These are phyloP conservation scores for Epichloe glyceriae DNA, from an alignment of 2,329 filamentous ascomycete genomes.

Conservation along the genomic window DNA sequence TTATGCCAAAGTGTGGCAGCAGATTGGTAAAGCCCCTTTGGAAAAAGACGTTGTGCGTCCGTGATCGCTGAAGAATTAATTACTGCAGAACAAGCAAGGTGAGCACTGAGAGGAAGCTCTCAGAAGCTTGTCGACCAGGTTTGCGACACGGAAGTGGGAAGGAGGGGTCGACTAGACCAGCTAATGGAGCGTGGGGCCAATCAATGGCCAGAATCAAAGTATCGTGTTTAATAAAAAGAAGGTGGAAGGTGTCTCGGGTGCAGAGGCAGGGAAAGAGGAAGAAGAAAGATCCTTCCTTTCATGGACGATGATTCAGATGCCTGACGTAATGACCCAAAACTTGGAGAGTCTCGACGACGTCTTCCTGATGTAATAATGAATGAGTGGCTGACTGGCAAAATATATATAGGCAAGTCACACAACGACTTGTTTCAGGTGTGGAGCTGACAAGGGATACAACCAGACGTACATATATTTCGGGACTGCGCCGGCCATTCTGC, in stretches of 20 bases:
- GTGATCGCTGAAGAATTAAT: no score
- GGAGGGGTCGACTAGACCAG: background rate
- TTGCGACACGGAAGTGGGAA: conserved; percentile 1
- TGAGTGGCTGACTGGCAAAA: background rate
- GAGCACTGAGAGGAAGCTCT: background rate
- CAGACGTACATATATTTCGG: background rate
- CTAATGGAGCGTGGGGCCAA: background rate
- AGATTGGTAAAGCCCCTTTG: no score
- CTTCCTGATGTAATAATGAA: conserved; percentile 3
- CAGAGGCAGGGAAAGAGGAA: no score
- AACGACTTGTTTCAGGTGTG: background rate
- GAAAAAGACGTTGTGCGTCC: no score
- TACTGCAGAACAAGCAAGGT: background rate
- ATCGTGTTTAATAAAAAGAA: no score
- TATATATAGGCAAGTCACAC: background rate
- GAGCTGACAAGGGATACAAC: background rate
- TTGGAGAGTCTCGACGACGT: background rate
- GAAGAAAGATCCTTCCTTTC: no score
- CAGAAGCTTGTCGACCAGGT: background rate
- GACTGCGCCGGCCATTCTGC: background rate
- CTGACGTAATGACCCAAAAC: background rate
- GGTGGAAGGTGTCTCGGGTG: no score
- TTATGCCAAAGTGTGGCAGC: no score
- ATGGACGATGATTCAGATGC: background rate
- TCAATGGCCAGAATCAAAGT: background rate